These are phyloP conservation scores for Escovopsis weberi DNA, from an alignment of 2,329 filamentous ascomycete genomes.

Conservation along the genomic window DNA sequence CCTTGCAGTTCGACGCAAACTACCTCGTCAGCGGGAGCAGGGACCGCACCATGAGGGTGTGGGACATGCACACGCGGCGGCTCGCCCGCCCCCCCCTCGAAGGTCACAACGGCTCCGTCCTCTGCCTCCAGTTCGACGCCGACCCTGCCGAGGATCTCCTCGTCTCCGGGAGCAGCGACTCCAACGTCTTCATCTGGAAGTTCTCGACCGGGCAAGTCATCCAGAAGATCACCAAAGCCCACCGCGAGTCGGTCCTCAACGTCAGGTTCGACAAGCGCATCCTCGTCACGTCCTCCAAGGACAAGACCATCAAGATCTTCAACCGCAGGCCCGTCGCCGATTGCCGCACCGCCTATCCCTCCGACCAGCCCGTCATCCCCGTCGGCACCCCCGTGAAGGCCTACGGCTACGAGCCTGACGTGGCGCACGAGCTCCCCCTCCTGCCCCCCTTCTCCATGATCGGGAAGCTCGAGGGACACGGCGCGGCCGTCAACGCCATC, in stretches of 20 bases:
- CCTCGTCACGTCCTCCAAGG: conserved; percentile 92
- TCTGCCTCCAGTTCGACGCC: conserved; percentile 91
- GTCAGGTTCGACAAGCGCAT: conserved; percentile 84
- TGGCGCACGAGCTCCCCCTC: conserved; percentile 31
- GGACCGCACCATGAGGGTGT: conserved; percentile 76
- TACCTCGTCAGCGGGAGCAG: conserved; percentile 88
- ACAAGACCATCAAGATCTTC: conserved; percentile 94
- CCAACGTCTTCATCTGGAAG: conserved; percentile 77
- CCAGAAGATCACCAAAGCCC: conserved; percentile 61
- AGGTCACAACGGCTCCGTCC: conserved; percentile 72
- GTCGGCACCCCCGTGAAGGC: conserved; percentile 36
- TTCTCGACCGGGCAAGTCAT: conserved; percentile 82
- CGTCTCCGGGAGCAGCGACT: conserved; percentile 91
- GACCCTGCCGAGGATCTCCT: conserved; percentile 77
- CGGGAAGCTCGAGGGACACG: conserved; percentile 67
- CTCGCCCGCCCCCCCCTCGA: conserved; percentile 58
- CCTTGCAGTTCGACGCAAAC: conserved; percentile 73
- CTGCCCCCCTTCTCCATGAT: conserved; percentile 60
- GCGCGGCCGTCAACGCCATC: conserved; percentile 89
- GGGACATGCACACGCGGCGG: conserved; percentile 72
- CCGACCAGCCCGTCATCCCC: conserved; percentile 30
- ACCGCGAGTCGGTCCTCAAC: conserved; percentile 84
- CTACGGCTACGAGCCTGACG: conserved; percentile 39
- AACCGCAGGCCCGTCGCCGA: conserved; percentile 57
- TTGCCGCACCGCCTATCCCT: conserved; percentile 41